Evolutionary conservation across 805 yeast species (phyloP).

Genomic region (Kodamaea jinghongensis): DNA sequence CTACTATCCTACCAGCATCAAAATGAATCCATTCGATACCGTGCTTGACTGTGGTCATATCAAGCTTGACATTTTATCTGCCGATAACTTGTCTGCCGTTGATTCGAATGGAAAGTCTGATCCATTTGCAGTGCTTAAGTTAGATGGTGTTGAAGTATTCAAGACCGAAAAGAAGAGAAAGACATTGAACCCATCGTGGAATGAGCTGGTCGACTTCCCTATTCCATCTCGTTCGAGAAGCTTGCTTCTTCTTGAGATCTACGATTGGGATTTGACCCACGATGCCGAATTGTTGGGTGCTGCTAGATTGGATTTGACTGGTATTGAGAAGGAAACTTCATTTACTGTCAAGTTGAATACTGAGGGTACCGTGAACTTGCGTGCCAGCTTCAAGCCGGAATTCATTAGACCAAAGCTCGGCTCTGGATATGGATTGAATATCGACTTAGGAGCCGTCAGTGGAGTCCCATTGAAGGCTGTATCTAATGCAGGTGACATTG

Average conservation of each 20-base stretch:
- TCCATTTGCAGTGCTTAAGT: constrained; percentile 55
- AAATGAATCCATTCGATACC: constrained; percentile 57
- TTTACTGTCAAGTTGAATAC: constrained; percentile 54
- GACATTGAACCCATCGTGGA: constrained; percentile 73
- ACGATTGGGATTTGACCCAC: constrained; percentile 81
- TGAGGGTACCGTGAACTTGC: constrained; percentile 59
- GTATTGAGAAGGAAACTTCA: constrained; percentile 42
- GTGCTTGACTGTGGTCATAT: constrained; percentile 67
- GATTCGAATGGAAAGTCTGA: constrained; percentile 78
- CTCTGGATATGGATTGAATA: constrained; percentile 38
- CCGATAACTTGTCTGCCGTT: constrained; percentile 51
- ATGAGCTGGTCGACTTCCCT: constrained; percentile 60
- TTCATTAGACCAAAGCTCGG: constrained; percentile 62
- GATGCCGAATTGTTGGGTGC: constrained; percentile 60
- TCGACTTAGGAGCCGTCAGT: constrained; percentile 33
- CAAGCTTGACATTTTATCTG: constrained; percentile 55
- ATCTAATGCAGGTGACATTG: constrained; percentile 31
- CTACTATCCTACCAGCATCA: constrained; percentile 56
- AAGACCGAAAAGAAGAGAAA: constrained; percentile 64
- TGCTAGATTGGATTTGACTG: constrained; percentile 47
- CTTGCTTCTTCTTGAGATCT: constrained; percentile 46
- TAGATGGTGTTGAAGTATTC: constrained; percentile 53
- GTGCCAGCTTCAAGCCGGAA: constrained; percentile 58
- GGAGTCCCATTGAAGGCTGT: constrained; percentile 19
- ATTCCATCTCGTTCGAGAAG: constrained; percentile 62